phyloP scores from a whole-genome alignment of 305 asterid genomes.

The Fraxinus albicans region DNA sequence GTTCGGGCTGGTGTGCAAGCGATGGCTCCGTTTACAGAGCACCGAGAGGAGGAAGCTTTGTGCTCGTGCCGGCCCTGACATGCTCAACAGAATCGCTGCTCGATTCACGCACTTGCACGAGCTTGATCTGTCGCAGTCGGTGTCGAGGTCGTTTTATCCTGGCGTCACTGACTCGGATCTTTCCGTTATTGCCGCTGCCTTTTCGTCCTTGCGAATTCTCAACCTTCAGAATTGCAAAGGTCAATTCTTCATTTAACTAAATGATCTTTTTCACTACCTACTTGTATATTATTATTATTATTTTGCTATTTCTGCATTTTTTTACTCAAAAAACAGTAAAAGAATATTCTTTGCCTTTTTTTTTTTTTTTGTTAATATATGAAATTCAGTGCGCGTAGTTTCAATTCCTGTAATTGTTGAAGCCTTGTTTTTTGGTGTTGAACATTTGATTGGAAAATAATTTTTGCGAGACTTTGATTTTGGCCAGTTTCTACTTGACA shows the following conservation, averaged over 20 bases:
- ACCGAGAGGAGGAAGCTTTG: neutral
- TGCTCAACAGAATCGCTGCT: conserved; percentile 12
- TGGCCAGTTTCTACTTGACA: neutral
- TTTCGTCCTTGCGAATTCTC: conserved; percentile 32
- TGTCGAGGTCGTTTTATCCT: conserved; percentile 1
- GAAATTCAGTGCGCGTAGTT: neutral
- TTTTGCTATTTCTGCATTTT: neutral
- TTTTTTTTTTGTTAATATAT: neutral
- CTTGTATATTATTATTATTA: neutral
- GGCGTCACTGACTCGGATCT: conserved; percentile 10
- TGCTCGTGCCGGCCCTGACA: neutral
- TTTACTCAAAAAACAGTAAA: neutral
- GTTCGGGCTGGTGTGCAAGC: neutral
- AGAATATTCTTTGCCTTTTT: neutral
- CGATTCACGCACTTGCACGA: conserved; percentile 17
- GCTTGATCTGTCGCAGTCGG: conserved; percentile 15
- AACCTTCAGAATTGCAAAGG: conserved; percentile 45
- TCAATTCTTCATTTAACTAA: neutral
- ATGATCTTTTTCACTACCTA: neutral
- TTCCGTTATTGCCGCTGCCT: neutral
- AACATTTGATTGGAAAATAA: neutral
- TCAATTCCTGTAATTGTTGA: neutral
- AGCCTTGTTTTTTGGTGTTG: neutral
- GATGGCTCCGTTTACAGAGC: conserved; percentile 4
- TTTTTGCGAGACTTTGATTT: neutral